phyloP scores from a whole-genome alignment of 2,329 filamentous ascomycete species.

The Ophiostoma angusticollis region DNA sequence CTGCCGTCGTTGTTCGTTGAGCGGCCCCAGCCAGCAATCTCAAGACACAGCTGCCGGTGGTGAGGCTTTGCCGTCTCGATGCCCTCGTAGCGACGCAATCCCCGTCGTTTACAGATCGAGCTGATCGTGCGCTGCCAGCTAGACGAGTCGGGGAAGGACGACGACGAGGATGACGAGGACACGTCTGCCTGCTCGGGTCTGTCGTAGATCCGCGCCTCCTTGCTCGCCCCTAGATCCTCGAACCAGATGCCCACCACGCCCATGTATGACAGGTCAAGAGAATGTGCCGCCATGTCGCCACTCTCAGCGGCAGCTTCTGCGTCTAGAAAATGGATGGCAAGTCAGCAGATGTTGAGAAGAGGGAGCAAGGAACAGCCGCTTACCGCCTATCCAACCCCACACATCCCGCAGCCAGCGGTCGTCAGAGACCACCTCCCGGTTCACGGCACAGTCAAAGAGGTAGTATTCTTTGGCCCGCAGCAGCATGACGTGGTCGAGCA shows the following conservation, averaged over 20 bases:
- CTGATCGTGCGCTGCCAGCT: conserved; percentile 51
- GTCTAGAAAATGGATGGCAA: conserved; percentile 24
- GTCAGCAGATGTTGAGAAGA: background rate
- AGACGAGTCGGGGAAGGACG: conserved; percentile 33
- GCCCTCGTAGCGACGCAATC: conserved; percentile 31
- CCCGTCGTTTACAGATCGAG: conserved; percentile 48
- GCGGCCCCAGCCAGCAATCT: conserved; percentile 61
- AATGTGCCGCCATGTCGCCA: conserved; percentile 56
- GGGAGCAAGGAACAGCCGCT: conserved; percentile 13
- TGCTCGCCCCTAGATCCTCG: conserved; percentile 47
- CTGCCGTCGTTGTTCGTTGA: conserved; percentile 9
- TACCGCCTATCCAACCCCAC: conserved; percentile 65
- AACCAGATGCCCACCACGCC: conserved; percentile 63
- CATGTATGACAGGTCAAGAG: conserved; percentile 61
- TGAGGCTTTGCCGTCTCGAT: conserved; percentile 41
- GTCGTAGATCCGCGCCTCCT: conserved; percentile 11
- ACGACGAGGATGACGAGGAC: conserved; percentile 40
- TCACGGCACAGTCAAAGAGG: conserved; percentile 50
- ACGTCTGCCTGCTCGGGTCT: too few species aligned
- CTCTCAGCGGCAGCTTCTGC: conserved; percentile 51
- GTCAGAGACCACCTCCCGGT: conserved; percentile 54
- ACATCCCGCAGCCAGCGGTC: conserved; percentile 63
- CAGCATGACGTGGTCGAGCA: conserved; percentile 46
- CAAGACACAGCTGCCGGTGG: conserved; percentile 62
- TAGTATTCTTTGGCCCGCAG: conserved; percentile 49